Base-by-base conservation (phyloP, 2,329 filamentous ascomycete genomes). In the Aureobasidium vineae region DNA sequence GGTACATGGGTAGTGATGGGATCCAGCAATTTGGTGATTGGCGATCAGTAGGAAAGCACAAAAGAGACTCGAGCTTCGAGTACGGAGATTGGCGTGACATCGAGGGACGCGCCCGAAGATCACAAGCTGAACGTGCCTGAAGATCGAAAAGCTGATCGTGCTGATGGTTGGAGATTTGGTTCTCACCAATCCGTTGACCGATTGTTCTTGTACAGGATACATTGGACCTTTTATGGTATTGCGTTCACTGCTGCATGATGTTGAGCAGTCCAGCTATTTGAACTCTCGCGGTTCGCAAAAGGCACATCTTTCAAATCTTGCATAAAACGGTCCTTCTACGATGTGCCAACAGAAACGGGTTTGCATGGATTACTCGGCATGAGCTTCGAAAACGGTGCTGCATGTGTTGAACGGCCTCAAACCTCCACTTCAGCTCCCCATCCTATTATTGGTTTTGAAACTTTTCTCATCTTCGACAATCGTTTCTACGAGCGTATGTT, bases 241-340 rank as follows among this genome's bases (percentile, higher is more conserved):
- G 36, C 16, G 21, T 23, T 54, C 4, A 38, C 16, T 36, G 28
- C 23, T 47, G 41, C 41, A 59, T 59, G 57, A 61, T 33, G 57
- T 61, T 33, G 28, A 47, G 28, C 43, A 47, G 28, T 36, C 33
- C 33, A 36, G 33, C 33, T 36, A 36, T 36, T 3, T 26, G 16
- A 49, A 11, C 26, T 49, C 43, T 61, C 21, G 41, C 26, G 31
- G n/a, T 61, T 61, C 16, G n/a, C 13, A 1, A 31, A 61, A 36
- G 16, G 21, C 4, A 26, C 28, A 41, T 57, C 5, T 38, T 36
- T 10, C 19, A 2, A 4, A 61, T 49, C 41, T 49, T 61, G 57
- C 41, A 61, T 61, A 61, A 61, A 61, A 61, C 57, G 57, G 41
- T 61, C 10, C 57, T 49, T 61, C 57, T 49, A 36, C 57, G 41